phyloP scores from a whole-genome alignment of 768 basidiomycete species.

The Leccinum ochraceum region DNA sequence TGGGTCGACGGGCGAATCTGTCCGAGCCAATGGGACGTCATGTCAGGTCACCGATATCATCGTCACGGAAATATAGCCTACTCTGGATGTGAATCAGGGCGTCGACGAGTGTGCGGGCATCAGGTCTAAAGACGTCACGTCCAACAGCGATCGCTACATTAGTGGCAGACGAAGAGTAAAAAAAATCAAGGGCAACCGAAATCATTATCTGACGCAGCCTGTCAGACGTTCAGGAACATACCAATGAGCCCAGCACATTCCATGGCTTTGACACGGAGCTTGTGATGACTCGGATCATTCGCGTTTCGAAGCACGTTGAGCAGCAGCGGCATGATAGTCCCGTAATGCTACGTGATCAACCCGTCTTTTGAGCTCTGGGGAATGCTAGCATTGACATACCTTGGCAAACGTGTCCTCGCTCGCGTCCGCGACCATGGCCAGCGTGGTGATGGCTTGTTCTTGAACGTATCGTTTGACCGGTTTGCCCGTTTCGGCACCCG shows the following conservation, averaged over 20 bases:
- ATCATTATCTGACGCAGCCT: background rate
- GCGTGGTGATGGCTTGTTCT: slow-evolving; percentile 84
- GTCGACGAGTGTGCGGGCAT: slow-evolving; percentile 71
- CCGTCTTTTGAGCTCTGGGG: background rate
- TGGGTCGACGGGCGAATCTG: slow-evolving; percentile 68
- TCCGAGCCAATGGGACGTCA: background rate
- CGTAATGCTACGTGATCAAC: slow-evolving; percentile 55
- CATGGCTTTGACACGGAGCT: slow-evolving; percentile 82
- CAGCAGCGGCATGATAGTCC: slow-evolving; percentile 78
- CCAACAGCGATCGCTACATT: slow-evolving; percentile 81
- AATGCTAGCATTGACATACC: slow-evolving; percentile 36
- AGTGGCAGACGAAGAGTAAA: background rate
- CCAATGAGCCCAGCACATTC: slow-evolving; percentile 89
- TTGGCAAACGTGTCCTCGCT: slow-evolving; percentile 78
- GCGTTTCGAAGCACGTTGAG: slow-evolving; percentile 75
- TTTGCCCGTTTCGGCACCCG: slow-evolving; percentile 43
- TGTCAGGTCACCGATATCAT: background rate
- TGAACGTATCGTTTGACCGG: slow-evolving; percentile 65
- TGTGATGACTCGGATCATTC: slow-evolving; percentile 62
- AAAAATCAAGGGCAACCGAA: background rate
- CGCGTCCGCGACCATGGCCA: slow-evolving; percentile 88
- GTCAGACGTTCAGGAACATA: slow-evolving; percentile 35
- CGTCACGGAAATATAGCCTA: slow-evolving; percentile 31
- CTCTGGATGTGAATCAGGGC: slow-evolving; percentile 78
- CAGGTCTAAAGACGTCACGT: slow-evolving; percentile 72